These are phyloP conservation scores for Nothophoma quercina DNA, from an alignment of 2,329 filamentous ascomycete genomes.

Conservation along the genomic window DNA sequence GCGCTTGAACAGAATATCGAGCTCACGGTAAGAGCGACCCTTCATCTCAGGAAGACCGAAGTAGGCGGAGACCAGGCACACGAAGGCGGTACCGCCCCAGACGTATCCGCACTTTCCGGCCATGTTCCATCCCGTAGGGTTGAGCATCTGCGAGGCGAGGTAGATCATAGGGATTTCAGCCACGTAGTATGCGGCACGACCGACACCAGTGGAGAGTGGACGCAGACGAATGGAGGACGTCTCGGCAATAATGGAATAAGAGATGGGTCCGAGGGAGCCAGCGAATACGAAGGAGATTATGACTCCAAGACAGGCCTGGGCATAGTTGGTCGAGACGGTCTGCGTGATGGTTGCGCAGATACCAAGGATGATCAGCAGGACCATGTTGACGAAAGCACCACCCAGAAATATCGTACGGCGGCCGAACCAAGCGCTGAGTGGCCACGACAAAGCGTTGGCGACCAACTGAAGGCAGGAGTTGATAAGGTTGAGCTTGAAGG, in stretches of 20 bases:
- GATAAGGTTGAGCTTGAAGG: slow-evolving; percentile 70
- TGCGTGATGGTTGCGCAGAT: slow-evolving; percentile 62
- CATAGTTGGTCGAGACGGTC: slow-evolving; percentile 55
- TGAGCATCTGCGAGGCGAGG: slow-evolving; percentile 62
- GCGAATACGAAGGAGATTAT: slow-evolving; percentile 71
- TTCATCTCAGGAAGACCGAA: slow-evolving; percentile 63
- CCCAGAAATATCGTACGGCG: slow-evolving; percentile 70
- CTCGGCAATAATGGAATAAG: slow-evolving; percentile 72
- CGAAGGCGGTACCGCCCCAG: slow-evolving; percentile 55
- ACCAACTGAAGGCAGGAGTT: slow-evolving; percentile 68
- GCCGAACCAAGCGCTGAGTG: slow-evolving; percentile 69
- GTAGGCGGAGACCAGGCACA: slow-evolving; percentile 62
- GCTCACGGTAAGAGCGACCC: slow-evolving; percentile 56
- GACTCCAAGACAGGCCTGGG: slow-evolving; percentile 68
- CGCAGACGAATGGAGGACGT: slow-evolving; percentile 70
- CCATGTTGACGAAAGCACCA: slow-evolving; percentile 62
- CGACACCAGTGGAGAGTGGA: slow-evolving; percentile 68
- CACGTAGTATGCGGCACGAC: slow-evolving; percentile 68
- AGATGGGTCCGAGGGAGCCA: slow-evolving; percentile 68
- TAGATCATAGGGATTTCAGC: slow-evolving; percentile 72
- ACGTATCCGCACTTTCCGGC: slow-evolving; percentile 41
- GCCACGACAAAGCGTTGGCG: slow-evolving; percentile 70
- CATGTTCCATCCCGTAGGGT: slow-evolving; percentile 52
- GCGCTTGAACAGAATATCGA: slow-evolving; percentile 56
- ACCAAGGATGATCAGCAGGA: slow-evolving; percentile 65